Evolutionary conservation across 257 asterid genomes (phyloP), one percentile per base, ranked within the genome.

Genomic region (Penstemon newberryi): DNA sequence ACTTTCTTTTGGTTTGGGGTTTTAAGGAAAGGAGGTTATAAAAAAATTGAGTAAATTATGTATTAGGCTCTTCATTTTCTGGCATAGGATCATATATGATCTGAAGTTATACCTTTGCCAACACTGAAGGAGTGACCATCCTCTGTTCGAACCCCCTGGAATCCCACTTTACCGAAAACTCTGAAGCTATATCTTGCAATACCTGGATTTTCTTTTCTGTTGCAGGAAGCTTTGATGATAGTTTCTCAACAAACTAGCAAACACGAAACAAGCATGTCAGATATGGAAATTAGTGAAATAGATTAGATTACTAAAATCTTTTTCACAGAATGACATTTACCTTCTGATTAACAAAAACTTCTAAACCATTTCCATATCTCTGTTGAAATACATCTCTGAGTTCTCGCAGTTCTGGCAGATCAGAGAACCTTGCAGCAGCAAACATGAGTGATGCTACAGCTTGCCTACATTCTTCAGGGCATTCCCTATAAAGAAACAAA

Each of bases 351-450:
- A 89, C 97, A 82, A 79, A 87, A 74, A 75, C 70, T 74, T 89
- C 93, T 57, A 94, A 78, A 53, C 70, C 57, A 81, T 72, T 83
- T 76, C 87, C 96, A 68, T 91, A 91, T 91, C 86, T 86, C 81
- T 86, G 84, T 77, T 83, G 87, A 79, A 89, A 83, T 71, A 77
- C 50, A 78, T 91, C 96, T 81, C 99, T 89, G 51, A 94, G 89
- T 15, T 94, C 99, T 65, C 97, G 85, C 63, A 94, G 79, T 79
- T 94, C 99, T 61, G 99, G 99, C 73, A 91, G 80, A 78, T 94
- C 97, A 46, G 97, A 91, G 83, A 94, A 87, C 81, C 99, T 87
- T 58, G 99, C 97, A 58, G 99, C 99, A 70, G 99, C 99, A 86
- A 87, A 89, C 85, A 91, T 86, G 77, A 94, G 71, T 3, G 96